These are phyloP conservation scores for Arthromyces matolae DNA, from an alignment of 768 basidiomycete genomes.

Conservation along the genomic window DNA sequence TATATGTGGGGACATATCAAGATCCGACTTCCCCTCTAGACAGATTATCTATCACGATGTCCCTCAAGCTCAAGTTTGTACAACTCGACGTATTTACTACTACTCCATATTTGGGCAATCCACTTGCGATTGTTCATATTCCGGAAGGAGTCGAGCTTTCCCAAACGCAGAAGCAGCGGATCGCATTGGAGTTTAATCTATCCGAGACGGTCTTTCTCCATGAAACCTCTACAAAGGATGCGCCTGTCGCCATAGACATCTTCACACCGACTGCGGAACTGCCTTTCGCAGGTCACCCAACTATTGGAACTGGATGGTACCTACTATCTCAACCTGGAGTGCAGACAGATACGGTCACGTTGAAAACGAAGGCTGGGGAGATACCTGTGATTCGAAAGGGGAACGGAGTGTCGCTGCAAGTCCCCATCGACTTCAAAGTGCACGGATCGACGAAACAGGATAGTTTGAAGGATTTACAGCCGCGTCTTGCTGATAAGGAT, in stretches of 20 bases:
- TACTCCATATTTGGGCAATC: slow-evolving; percentile 38
- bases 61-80: slow-evolving; percentile 21
- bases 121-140: slow-evolving; percentile 41
- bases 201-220: slow-evolving; percentile 48
- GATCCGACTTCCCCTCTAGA: too few species aligned
- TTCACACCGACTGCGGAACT: slow-evolving; percentile 38
- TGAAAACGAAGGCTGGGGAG: slow-evolving; percentile 39
- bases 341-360: slow-evolving; percentile 20
- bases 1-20: too few species aligned
- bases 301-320: slow-evolving; percentile 40
- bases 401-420: slow-evolving; percentile 30
- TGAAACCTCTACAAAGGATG: slow-evolving; percentile 20
- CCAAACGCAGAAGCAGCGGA: slow-evolving; percentile 37
- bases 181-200: slow-evolving; percentile 47
- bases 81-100: slow-evolving; percentile 43
- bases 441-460: slow-evolving; percentile 27
- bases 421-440: slow-evolving; percentile 40
- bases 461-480: slow-evolving; percentile 27
- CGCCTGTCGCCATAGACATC: slow-evolving; percentile 34
- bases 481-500: slow-evolving; percentile 25
- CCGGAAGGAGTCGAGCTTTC: slow-evolving; percentile 26
- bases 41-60: slow-evolving; percentile 4
- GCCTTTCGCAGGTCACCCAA: slow-evolving; percentile 46
- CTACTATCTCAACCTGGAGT: slow-evolving; percentile 28
- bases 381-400: slow-evolving; percentile 31